Base-by-base conservation (phyloP, 1,139 yeast species). In the Candida albicans region DNA sequence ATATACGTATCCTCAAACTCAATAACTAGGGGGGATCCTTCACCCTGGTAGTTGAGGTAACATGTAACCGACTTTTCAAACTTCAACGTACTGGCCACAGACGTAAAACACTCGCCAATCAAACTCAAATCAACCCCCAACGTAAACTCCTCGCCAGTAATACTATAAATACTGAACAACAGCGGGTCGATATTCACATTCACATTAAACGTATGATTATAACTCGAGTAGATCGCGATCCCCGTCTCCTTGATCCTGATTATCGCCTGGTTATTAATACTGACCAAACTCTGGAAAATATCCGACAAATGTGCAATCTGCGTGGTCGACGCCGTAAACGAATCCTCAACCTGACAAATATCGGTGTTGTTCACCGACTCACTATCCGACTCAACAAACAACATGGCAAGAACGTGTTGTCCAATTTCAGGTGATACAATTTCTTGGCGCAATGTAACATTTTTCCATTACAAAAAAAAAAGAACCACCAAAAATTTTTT, bases 1-100 rank as follows among this genome's bases (percentile, higher is more conserved):
- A 88, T 79, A 41, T 74, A 62, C 2, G 77, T 73, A 58, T 87
- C 95, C 54, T 85, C 90, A 61, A 87, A 87, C 24, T 82, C 84
- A 18, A 88, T 62, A 1, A 81, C 70, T 45, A 89, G 77, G 0
- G 95, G 91, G 6, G 71, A 57, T 0, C 95, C 95, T 11, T 71
- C 71, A 0, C 88, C 80, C 29, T 58, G 58, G 51, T 72, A 73
- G n/a, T 62, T 62, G n/a, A 73, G 48, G 47, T 63, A 70, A 53
- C 77, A 72, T 7, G 61, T 57, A 11, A 64, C 46, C 1, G 44
- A 38, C 18, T 44, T 45, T 15, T 52, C 59, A 35, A 53, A 50
- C 4, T 57, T 55, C 12, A 41, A 37, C 31, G 50, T 48, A 24
- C 35, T 44, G 5, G 46, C 42, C 11, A 53, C 72, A 2, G 73